Evolutionary conservation across 768 basidiomycete genomes (phyloP).

Genomic region (Agrocybe praecox): DNA sequence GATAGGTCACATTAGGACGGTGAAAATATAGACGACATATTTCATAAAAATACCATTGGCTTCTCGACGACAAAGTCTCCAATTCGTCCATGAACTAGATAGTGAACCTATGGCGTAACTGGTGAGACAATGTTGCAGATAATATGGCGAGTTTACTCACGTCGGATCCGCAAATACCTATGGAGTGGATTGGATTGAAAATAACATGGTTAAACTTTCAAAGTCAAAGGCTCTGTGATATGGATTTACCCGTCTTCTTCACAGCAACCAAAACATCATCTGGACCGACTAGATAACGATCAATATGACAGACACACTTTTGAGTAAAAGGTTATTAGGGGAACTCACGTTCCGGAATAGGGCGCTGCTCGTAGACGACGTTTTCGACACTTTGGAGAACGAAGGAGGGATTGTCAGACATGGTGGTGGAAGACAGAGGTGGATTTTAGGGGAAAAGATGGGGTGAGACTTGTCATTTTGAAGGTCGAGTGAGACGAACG

Average conservation of each 20-base stretch:
- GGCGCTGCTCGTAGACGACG: slow-evolving; percentile 70
- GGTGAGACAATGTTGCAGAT: background rate
- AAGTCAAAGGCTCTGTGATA: background rate
- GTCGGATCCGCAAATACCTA: slow-evolving; percentile 93
- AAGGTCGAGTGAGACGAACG: background rate
- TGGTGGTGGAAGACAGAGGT: slow-evolving; percentile 16
- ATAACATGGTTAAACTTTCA: background rate
- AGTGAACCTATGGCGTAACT: slow-evolving; percentile 71
- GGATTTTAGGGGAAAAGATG: slow-evolving; percentile 6
- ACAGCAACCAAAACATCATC: slow-evolving; percentile 87
- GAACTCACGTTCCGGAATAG: slow-evolving; percentile 68
- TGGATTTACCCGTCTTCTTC: slow-evolving; percentile 80
- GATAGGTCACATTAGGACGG: background rate
- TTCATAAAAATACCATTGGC: slow-evolving; percentile 62
- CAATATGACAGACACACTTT: background rate
- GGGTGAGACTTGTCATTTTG: background rate
- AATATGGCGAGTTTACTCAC: slow-evolving; percentile 35
- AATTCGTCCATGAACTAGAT: slow-evolving; percentile 76
- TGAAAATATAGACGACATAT: background rate
- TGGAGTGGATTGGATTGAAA: background rate
- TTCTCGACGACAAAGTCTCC: slow-evolving; percentile 78
- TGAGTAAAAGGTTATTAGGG: background rate
- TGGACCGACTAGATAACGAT: slow-evolving; percentile 49
- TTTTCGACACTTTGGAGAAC: slow-evolving; percentile 72
- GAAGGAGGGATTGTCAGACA: slow-evolving; percentile 79